Evolutionary conservation across 208 protist species (phyloP).

Genomic region (Crithidia brevicula): DNA sequence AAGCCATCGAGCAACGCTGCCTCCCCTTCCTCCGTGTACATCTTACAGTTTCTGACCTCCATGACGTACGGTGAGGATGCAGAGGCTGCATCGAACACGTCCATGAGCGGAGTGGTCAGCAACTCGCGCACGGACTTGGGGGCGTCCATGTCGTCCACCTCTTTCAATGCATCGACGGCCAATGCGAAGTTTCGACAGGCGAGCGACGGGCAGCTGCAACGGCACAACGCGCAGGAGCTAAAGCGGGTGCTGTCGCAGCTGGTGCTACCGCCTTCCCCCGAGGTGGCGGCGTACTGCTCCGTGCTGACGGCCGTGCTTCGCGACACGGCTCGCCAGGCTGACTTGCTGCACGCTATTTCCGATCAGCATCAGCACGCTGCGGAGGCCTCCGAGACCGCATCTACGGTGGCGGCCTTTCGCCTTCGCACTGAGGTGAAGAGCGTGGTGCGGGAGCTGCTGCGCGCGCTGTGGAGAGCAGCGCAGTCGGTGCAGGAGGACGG

Average conservation of each 20-base stretch:
- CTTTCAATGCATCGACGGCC: background rate
- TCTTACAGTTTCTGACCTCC: constrained; percentile 23
- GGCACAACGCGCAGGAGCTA: constrained; percentile 47
- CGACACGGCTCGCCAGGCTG: constrained; percentile 54
- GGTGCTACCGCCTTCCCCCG: constrained; percentile 67
- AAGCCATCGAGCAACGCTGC: background rate
- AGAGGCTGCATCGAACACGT: constrained; percentile 10
- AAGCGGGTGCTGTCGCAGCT: constrained; percentile 45
- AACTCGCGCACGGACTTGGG: background rate
- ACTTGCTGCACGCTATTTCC: constrained; percentile 49
- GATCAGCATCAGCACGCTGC: constrained; percentile 23
- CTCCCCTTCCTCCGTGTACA: background rate
- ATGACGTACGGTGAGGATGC: constrained; percentile 30
- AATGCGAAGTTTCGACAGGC: constrained; percentile 19
- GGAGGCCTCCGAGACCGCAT: background rate
- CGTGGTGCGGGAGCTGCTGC: constrained; percentile 35
- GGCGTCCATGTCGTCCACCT: constrained; percentile 10
- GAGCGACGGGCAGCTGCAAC: constrained; percentile 29
- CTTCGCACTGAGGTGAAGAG: constrained; percentile 11
- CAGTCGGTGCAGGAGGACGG: constrained; percentile 27
- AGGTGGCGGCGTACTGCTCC: constrained; percentile 50
- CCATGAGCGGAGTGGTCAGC: background rate
- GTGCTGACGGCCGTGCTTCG: constrained; percentile 45
- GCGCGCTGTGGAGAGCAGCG: constrained; percentile 41
- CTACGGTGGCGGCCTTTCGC: background rate